Base-by-base conservation (phyloP, 129 eudicot genomes). In the Chrysanthemum makinoi region DNA sequence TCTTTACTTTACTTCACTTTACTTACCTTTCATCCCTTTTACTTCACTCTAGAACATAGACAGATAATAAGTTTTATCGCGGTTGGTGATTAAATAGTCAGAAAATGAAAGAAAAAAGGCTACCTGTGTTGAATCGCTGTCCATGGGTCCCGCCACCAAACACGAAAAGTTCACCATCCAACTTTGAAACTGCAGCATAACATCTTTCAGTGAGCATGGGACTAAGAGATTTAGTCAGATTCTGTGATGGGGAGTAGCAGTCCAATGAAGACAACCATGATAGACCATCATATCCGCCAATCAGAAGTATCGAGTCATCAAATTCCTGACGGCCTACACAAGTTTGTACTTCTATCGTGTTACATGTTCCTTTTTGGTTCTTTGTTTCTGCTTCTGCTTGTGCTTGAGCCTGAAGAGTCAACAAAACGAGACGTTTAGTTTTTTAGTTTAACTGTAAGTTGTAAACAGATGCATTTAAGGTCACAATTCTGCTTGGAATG, bases 251-350 rank as follows among this genome's bases (percentile, higher is more conserved):
- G 35, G 84, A 83, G 80, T 86, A 92, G 51, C 80, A 75, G 16
- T 86, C 85, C 44, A 92, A 47, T 56, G 91, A 69, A 50, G 94
- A 80, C 60, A 83, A 75, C 87, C 86, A 89, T 20, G 82, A 78
- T 30, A 2, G 19, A 43, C 98, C 98, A 80, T 92, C 91, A 83
- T 77, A 84, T 62, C 98, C 96, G 16, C 98, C 98, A 35, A 80
- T 69, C 5, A 92, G 56, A 74, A 82, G 77, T 60, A 92, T 86
- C n/a, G 72, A 57, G 61, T 76, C 86, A 28, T 33, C 61, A 70
- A 5, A 47, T 19, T 69, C 71, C 1, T 62, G 65, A n/a, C 48
- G n/a, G 44, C 52, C 68, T 68, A 33, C 69, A 43, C 67, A 79
- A 64, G 80, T 26, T 63, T 59, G 66, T 57, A 12, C 20, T 11